phyloP scores from a whole-genome alignment of 495 filamentous ascomycete species.

The Penicillium taxi region DNA sequence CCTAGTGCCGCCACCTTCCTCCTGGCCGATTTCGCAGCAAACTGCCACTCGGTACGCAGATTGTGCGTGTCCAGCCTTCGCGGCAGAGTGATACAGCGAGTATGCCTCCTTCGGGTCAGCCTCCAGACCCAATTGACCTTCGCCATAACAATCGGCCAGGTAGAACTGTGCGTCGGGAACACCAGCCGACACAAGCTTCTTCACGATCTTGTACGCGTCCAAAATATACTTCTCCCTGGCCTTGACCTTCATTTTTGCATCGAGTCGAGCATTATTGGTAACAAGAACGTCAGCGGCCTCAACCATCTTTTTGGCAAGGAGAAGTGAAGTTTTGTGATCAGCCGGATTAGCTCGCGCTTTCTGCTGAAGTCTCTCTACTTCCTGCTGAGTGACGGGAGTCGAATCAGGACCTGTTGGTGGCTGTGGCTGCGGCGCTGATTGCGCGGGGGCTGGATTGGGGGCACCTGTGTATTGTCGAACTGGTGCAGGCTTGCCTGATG shows the following conservation, averaged over 20 bases:
- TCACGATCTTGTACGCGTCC: slow-evolving; percentile 83
- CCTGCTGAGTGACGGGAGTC: slow-evolving; percentile 62
- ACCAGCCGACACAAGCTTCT: slow-evolving; percentile 63
- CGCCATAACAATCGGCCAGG: slow-evolving; percentile 80
- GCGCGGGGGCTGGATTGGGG: slow-evolving; percentile 21
- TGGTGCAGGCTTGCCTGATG: slow-evolving; percentile 55
- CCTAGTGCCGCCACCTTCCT: slow-evolving; percentile 84
- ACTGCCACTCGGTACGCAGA: slow-evolving; percentile 93
- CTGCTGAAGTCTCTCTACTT: slow-evolving; percentile 66
- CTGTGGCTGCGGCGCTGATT: slow-evolving; percentile 24
- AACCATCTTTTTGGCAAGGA: slow-evolving; percentile 74
- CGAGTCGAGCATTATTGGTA: slow-evolving; percentile 57
- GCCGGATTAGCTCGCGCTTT: slow-evolving; percentile 58
- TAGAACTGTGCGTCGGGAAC: slow-evolving; percentile 89
- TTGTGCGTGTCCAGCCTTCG: slow-evolving; percentile 76
- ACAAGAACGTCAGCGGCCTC: slow-evolving; percentile 76
- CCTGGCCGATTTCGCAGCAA: slow-evolving; percentile 93
- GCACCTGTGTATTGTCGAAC: slow-evolving; percentile 61
- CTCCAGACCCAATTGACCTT: slow-evolving; percentile 61
- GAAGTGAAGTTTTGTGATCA: slow-evolving; percentile 62
- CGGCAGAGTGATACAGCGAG: slow-evolving; percentile 84
- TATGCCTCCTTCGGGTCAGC: slow-evolving; percentile 85
- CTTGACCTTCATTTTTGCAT: slow-evolving; percentile 64
- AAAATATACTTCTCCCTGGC: slow-evolving; percentile 74
- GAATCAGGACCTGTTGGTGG: slow-evolving; percentile 19